Base-by-base conservation (phyloP, 2,329 filamentous ascomycete species). In the Fusarium sp. region DNA sequence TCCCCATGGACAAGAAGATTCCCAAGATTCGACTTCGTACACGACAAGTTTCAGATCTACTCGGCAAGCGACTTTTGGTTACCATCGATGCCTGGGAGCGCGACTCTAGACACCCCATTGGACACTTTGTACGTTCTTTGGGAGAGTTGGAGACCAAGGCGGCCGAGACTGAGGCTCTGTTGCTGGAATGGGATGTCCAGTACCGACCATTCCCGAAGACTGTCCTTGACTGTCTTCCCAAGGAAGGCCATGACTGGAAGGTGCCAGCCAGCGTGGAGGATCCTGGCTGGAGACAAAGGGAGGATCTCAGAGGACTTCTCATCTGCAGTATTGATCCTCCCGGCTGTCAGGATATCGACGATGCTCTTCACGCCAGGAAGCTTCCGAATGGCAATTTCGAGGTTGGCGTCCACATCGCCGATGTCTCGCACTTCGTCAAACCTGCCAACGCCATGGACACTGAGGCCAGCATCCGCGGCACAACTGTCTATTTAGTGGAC, bases 341-440 rank as follows among this genome's bases (percentile, higher is more conserved):
- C 33, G 95, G 95, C 2, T 99, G 97, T 83, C 96, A 98, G 79
- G 97, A 99, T 86, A 99, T 99, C 68, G 97, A 99, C 79, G 97
- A 99, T 83, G 97, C 97, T 20, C 89, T 99, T 8, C 97, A 99
- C 82, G 95, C 97, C 8, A 90, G 92, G 70, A 88, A 89, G 60
- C 85, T 99, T 25, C 92, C 95, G 0, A 98, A 98, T 79, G 97
- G 97, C 50, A 98, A 98, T 82, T 95, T 92, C 74, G 95, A 98
- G 82, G 95, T 99, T 11, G 97, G 97, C 73, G 97, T 99, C 17
- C 97, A 99, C 83, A 99, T 99, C 83, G 97, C 97, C 32, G 97
- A 99, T 82, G 97, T 99, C n/a, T 98, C 97, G 11, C 94, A 99
- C 84, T 99, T 99, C 80, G 97, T 99, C 79, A 97, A 97, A 84